These are phyloP conservation scores for Waltiozyma sp. DNA, from an alignment of 1,139 yeast genomes.

Conservation along the genomic window DNA sequence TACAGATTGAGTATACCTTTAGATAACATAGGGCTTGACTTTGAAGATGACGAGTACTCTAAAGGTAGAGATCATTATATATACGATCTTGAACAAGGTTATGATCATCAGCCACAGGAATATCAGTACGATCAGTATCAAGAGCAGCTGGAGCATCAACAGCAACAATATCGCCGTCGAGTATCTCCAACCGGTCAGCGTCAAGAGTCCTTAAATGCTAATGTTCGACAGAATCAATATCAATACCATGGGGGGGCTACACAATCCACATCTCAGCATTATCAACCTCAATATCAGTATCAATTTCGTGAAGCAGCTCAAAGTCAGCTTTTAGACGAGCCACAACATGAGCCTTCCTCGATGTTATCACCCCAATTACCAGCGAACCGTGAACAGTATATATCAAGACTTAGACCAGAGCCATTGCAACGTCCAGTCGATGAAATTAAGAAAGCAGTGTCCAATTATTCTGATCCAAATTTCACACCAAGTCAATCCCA, in stretches of 20 bases:
- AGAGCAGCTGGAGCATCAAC: neutral
- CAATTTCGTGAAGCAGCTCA: neutral
- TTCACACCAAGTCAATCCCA: constrained; percentile 6
- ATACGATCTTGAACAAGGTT: neutral
- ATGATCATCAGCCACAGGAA: neutral
- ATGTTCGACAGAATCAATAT: no score
- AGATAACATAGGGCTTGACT: constrained; percentile 10
- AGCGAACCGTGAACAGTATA: neutral
- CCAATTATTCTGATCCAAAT: constrained; percentile 2
- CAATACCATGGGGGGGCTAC: no score
- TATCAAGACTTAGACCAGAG: neutral
- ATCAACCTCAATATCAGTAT: neutral
- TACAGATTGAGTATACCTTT: constrained; percentile 18
- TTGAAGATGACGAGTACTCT: no score
- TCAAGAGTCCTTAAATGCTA: no score
- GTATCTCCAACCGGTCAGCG: neutral
- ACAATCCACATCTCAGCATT: neutral
- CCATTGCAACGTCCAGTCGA: neutral
- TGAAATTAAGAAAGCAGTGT: constrained; percentile 4
- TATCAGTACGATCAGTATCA: neutral
- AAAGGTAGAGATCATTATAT: neutral
- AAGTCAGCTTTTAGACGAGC: neutral
- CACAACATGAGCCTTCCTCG: neutral
- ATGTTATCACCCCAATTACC: neutral
- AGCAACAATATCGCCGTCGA: neutral